Conservation (phyloP, 345 rosid species). For the Cardamine chenopodiifolia region DNA sequence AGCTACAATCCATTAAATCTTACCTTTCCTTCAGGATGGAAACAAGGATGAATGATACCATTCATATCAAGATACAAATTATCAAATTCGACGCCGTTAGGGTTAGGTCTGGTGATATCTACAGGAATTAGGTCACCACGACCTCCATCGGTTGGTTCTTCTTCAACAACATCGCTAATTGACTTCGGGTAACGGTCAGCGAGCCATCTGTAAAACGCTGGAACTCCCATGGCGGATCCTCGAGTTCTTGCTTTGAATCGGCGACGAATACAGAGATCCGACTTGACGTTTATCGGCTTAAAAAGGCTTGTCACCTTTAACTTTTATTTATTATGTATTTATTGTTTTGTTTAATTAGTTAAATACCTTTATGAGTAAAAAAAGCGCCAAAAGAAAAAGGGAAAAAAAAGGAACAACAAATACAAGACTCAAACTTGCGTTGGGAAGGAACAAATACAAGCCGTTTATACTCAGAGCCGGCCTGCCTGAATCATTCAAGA, state of each 20-base stretch:
- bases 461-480: no score
- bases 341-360: no score
- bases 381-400: no score
- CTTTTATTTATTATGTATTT: no score
- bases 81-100: slow-evolving; percentile 89
- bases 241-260: background rate
- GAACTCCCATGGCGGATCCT: slow-evolving; percentile 76
- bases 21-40: slow-evolving; percentile 98
- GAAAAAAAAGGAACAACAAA: no score
- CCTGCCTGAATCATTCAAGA: no score
- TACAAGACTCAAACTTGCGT: no score
- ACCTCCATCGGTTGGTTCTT: slow-evolving; percentile 53
- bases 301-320: no score
- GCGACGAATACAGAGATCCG: slow-evolving; percentile 19
- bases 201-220: slow-evolving; percentile 95
- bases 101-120: slow-evolving; percentile 80
- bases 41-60: slow-evolving; percentile 94
- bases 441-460: no score
- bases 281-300: background rate
- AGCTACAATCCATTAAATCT: background rate
- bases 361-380: no score
- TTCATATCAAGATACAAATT: slow-evolving; percentile 95
- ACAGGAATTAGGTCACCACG: slow-evolving; percentile 50
- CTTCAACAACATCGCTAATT: slow-evolving; percentile 80
- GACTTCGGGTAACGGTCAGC: slow-evolving; percentile 91